These are phyloP conservation scores for Colletotrichum spinosum DNA, from an alignment of 2,329 filamentous ascomycete genomes.

Conservation along the genomic window DNA sequence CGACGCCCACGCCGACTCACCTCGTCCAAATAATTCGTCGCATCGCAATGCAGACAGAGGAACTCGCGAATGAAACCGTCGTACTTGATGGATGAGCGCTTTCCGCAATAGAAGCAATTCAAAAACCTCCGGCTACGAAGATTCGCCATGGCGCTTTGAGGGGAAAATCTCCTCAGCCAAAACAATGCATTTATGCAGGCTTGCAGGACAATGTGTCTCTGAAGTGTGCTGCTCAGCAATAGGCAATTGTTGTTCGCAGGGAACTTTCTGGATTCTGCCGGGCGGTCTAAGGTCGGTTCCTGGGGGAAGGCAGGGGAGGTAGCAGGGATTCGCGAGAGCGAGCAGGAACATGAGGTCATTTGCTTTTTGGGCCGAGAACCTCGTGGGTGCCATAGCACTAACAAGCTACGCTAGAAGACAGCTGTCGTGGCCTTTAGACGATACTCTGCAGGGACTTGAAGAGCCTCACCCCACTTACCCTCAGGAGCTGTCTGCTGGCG, in stretches of 20 bases:
- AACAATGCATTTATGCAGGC: constrained; percentile 38
- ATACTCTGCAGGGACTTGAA: not conserved
- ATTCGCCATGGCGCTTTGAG: constrained; percentile 52
- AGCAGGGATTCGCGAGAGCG: constrained; percentile 18
- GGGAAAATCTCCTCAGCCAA: constrained; percentile 15
- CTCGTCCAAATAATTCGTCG: constrained; percentile 89
- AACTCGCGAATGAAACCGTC: constrained; percentile 73
- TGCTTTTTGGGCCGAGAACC: constrained; percentile 13
- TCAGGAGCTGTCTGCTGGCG: not conserved
- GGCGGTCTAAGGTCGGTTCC: constrained; percentile 43
- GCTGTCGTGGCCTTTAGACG: not conserved
- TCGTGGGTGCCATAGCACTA: constrained; percentile 4
- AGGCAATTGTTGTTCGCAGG: constrained; percentile 18
- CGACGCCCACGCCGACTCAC: constrained; percentile 58
- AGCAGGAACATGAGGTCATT: constrained; percentile 34
- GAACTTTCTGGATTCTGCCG: constrained; percentile 48
- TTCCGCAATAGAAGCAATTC: constrained; percentile 87
- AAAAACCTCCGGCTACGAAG: constrained; percentile 59
- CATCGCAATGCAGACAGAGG: constrained; percentile 82
- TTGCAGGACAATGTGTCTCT: constrained; percentile 5
- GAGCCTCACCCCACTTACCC: constrained; percentile 10
- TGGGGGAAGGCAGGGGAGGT: constrained; percentile 22
- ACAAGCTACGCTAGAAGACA: not conserved
- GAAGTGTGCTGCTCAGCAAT: constrained; percentile 3
- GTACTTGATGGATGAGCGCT: constrained; percentile 70